A percentile compares a stretch with the other conserved stretches of the same genome.
Conservation (phyloP, 1,284 basidiomycete species). For the Chondrostereum purpureum region DNA sequence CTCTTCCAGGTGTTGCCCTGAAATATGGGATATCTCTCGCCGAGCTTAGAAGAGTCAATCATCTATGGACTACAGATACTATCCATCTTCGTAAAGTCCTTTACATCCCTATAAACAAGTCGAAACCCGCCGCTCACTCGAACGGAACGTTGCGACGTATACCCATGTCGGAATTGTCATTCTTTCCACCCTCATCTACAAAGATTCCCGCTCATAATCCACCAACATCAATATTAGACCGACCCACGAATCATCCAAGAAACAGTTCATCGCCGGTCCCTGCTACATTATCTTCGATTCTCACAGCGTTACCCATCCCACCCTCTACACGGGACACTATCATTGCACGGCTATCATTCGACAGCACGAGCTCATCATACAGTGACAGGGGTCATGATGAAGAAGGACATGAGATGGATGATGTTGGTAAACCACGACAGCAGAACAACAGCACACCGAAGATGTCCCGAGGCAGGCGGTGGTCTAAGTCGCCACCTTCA, state of each 20-base stretch:
- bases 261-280: conserved; percentile 15
- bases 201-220: conserved; percentile 9
- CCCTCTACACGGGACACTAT: conserved; percentile 47
- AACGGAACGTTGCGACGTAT: conserved; percentile 38
- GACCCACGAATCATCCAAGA: conserved; percentile 19
- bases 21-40: conserved; percentile 81
- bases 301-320: conserved; percentile 39
- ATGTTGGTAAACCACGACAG: conserved; percentile 23
- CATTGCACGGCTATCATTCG: conserved; percentile 45
- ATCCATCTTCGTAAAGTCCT: conserved; percentile 81
- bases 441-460: conserved; percentile 2
- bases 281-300: conserved; percentile 33
- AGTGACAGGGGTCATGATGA: conserved; percentile 31
- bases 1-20: conserved; percentile 78
- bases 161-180: conserved; percentile 49
- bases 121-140: conserved; percentile 1
- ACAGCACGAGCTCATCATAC: conserved; percentile 33
- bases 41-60: conserved; percentile 80
- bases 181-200: conserved; percentile 46
- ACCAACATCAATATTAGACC: conserved; percentile 11
- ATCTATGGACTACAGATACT: conserved; percentile 85
- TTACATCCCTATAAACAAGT: conserved; percentile 62
- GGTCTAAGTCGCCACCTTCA: conserved; percentile 9
- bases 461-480: conserved; percentile 16
- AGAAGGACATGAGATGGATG: conserved; percentile 34